A percentile compares a stretch with the other conserved stretches of the same genome.
Evolutionary conservation across 768 basidiomycete species (phyloP).

Genomic region (Rhodotorula toruloides): DNA sequence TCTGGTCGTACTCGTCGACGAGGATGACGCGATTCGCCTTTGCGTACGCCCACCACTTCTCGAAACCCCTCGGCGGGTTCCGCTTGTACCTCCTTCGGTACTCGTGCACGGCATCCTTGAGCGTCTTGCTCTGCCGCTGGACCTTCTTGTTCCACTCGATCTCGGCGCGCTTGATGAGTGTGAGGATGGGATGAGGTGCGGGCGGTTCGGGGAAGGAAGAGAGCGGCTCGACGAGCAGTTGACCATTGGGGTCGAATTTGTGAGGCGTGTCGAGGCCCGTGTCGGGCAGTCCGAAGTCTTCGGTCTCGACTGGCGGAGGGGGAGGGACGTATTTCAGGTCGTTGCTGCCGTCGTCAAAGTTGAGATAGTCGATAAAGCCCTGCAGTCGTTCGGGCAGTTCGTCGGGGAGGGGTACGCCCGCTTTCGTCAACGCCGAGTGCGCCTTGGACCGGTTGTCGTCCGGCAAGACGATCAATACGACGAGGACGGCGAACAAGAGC

Average conservation of each 20-base stretch:
- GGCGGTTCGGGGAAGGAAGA: constrained; percentile 11
- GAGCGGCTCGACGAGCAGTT: constrained; percentile 35
- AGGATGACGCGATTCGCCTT: constrained; percentile 66
- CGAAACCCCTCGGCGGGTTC: constrained; percentile 83
- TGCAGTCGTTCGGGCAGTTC: constrained; percentile 34
- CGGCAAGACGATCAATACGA: constrained; percentile 36
- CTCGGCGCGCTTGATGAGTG: constrained; percentile 78
- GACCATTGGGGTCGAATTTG: constrained; percentile 37
- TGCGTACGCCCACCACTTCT: constrained; percentile 76
- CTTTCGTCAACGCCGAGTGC: constrained; percentile 36
- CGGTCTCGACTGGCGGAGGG: constrained; percentile 13
- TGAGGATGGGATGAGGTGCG: constrained; percentile 69
- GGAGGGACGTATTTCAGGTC: constrained; percentile 34
- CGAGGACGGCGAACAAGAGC: constrained; percentile 34
- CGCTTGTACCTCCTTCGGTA: constrained; percentile 73
- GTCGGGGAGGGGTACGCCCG: constrained; percentile 39
- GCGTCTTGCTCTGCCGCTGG: constrained; percentile 68
- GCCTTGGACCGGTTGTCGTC: constrained; percentile 34
- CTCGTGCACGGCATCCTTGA: constrained; percentile 71
- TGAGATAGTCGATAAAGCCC: constrained; percentile 30
- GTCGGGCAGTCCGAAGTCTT: constrained; percentile 22
- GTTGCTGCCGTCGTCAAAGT: constrained; percentile 34
- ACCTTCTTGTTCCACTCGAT: constrained; percentile 63
- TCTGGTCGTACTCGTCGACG: constrained; percentile 69
- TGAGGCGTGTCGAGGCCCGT: constrained; percentile 28